Conservation (phyloP, 2,329 filamentous ascomycete genomes). For the Phoma herbarum region DNA sequence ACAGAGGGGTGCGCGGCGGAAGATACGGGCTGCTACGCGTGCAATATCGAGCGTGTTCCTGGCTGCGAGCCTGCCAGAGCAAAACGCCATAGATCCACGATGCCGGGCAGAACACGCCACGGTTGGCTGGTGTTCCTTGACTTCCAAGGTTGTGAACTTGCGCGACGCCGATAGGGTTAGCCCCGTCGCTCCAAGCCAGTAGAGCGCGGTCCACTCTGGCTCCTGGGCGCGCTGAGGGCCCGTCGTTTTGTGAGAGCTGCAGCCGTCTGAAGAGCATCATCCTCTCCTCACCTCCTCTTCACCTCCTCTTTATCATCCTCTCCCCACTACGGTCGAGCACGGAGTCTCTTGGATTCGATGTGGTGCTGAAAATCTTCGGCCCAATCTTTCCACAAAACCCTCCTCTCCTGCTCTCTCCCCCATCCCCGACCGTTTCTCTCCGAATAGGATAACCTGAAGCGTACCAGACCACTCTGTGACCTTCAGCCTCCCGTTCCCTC, state of each 20-base stretch:
- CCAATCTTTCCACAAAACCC: conserved; percentile 48
- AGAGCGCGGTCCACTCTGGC: conserved; percentile 35
- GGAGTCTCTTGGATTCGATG: conserved; percentile 51
- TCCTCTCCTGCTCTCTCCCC: conserved; percentile 46
- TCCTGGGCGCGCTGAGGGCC: conserved; percentile 42
- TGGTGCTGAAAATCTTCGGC: conserved; percentile 48
- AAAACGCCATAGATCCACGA: conserved; percentile 38
- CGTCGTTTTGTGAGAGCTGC: conserved; percentile 48
- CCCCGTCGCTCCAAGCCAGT: conserved; percentile 21
- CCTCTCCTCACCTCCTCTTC: conserved; percentile 40
- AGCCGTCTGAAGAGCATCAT: conserved; percentile 46
- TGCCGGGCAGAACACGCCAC: conserved; percentile 25
- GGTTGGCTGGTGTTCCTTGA: conserved; percentile 42
- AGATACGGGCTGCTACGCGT: conserved; percentile 30
- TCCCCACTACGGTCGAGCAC: conserved; percentile 50
- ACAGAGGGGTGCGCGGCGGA: conserved; percentile 26
- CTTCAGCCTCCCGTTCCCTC: conserved; percentile 28
- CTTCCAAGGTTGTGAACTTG: conserved; percentile 35
- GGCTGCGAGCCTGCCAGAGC: conserved; percentile 41
- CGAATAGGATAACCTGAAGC: conserved; percentile 44
- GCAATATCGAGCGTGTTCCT: conserved; percentile 46
- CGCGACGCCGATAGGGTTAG: conserved; percentile 27
- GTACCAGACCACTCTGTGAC: conserved; percentile 44
- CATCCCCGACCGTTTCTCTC: conserved; percentile 45
- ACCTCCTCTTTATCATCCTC: conserved; percentile 39